A percentile compares a stretch with the other conserved stretches of the same genome.
Conservation (phyloP, 2,329 filamentous ascomycete species). For the Leptographium flavum region DNA sequence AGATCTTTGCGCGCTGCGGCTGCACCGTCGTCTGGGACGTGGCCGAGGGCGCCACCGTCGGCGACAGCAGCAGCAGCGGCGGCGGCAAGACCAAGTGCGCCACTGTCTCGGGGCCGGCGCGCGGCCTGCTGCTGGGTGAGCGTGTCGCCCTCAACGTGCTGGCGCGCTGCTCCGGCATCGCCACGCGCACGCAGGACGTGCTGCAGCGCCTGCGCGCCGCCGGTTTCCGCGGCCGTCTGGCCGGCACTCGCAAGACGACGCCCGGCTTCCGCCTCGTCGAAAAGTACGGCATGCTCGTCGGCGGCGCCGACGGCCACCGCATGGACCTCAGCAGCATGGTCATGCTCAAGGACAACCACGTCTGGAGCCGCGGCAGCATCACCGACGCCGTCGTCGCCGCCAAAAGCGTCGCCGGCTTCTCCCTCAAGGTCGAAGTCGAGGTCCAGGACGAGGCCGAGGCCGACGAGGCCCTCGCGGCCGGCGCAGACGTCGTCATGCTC, state of each 20-base stretch:
- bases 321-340: slow-evolving; percentile 91
- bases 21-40: slow-evolving; percentile 87
- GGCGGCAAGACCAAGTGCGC: slow-evolving; percentile 42
- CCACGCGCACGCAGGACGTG: slow-evolving; percentile 49
- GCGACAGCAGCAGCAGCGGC: slow-evolving; percentile 24
- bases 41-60: slow-evolving; percentile 57
- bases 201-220: slow-evolving; percentile 41
- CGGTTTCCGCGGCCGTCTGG: slow-evolving; percentile 73
- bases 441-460: slow-evolving; percentile 80
- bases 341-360: slow-evolving; percentile 98
- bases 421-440: slow-evolving; percentile 91
- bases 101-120: slow-evolving; percentile 71
- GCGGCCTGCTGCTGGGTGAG: slow-evolving; percentile 75
- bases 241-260: slow-evolving; percentile 92
- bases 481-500: slow-evolving; percentile 92
- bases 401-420: slow-evolving; percentile 72
- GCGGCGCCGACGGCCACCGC: slow-evolving; percentile 80
- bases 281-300: slow-evolving; percentile 95
- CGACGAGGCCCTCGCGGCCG: slow-evolving; percentile 77
- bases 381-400: slow-evolving; percentile 73
- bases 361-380: slow-evolving; percentile 83
- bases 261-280: slow-evolving; percentile 91
- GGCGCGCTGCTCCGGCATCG: slow-evolving; percentile 81
- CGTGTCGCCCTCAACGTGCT: slow-evolving; percentile 84
- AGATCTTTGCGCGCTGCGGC: slow-evolving; percentile 78